phyloP scores from a whole-genome alignment of 169 alveolate species.

The Besnoitia besnoiti region DNA sequence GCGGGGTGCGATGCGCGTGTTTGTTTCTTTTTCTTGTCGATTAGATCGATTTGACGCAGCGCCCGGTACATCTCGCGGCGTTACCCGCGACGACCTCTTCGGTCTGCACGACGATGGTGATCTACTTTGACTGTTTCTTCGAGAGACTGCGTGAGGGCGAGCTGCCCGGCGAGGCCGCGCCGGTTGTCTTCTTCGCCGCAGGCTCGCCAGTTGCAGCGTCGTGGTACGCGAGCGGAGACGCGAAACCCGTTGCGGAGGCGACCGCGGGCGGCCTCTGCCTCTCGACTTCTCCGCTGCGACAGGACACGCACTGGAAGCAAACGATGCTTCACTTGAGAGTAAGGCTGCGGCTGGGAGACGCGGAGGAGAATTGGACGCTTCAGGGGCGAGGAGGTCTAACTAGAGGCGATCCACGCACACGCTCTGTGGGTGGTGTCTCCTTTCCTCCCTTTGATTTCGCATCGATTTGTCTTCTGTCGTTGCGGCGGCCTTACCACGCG shows the following conservation, averaged over 20 bases:
- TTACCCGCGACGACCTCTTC: background rate
- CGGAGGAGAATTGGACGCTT: background rate
- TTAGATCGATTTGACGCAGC: background rate
- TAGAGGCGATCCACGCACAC: too few species aligned
- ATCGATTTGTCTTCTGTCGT: too few species aligned
- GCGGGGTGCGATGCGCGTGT: too few species aligned
- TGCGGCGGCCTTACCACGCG: too few species aligned
- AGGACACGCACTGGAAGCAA: conserved; percentile 65
- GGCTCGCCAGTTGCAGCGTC: background rate
- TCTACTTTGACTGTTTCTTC: conserved; percentile 55
- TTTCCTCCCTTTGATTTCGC: too few species aligned
- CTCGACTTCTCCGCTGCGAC: conserved; percentile 25
- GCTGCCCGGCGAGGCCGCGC: background rate
- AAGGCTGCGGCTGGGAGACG: background rate
- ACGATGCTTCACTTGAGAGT: conserved; percentile 46
- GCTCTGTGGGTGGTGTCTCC: background rate
- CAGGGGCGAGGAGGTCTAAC: too few species aligned
- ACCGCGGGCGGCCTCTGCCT: background rate
- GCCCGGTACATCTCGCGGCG: background rate
- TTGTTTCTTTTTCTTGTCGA: background rate
- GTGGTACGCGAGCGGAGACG: background rate
- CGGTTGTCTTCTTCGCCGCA: background rate
- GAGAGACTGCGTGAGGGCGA: background rate
- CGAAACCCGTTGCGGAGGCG: background rate
- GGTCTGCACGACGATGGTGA: background rate